These are phyloP conservation scores for Aspergillus baeticus DNA, from an alignment of 495 filamentous ascomycete species.

Conservation along the genomic window DNA sequence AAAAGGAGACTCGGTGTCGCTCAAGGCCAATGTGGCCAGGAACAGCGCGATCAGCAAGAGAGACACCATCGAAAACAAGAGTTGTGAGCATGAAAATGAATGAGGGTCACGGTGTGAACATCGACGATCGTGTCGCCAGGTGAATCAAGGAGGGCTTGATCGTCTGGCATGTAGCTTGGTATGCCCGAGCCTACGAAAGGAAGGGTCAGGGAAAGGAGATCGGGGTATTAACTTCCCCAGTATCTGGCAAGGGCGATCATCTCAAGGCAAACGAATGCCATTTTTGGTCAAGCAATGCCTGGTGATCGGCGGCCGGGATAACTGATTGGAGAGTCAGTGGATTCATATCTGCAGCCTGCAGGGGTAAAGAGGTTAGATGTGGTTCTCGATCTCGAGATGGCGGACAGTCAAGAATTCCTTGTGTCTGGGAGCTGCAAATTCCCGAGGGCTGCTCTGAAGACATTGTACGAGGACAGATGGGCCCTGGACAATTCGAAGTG, in stretches of 20 bases:
- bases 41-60: constrained; percentile 17
- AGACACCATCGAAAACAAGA: constrained; percentile 9
- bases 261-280: neutral
- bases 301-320: constrained; percentile 4
- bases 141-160: neutral
- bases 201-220: neutral
- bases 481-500: too few relatives aligned
- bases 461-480: too few relatives aligned
- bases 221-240: constrained; percentile 1
- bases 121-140: neutral
- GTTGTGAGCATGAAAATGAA: neutral
- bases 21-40: constrained; percentile 16
- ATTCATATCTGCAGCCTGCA: constrained; percentile 2
- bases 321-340: neutral
- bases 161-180: constrained; percentile 15
- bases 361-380: neutral
- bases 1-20: constrained; percentile 15
- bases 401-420: neutral
- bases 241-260: neutral
- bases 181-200: constrained; percentile 7
- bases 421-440: neutral
- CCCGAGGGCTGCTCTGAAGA: too few relatives aligned
- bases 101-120: neutral
- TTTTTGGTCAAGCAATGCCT: constrained; percentile 3
- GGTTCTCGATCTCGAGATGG: neutral